Evolutionary conservation across 768 basidiomycete genomes (phyloP), one percentile per base, ranked within the genome.

Genomic region (Leccinum olivaceopallidum): DNA sequence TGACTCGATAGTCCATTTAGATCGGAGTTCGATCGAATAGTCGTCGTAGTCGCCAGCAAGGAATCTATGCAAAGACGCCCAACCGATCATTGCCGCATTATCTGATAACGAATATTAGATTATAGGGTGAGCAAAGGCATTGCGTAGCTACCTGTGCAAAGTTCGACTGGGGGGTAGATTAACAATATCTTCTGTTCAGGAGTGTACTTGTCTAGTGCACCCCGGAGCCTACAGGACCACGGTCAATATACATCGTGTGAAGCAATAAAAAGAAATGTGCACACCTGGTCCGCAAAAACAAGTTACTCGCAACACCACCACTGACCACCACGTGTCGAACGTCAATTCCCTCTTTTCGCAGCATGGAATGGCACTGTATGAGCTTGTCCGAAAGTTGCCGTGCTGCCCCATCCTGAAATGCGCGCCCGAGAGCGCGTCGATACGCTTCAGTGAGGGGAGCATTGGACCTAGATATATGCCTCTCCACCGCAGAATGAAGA

Each of bases 1-100:
- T 5, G 60, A 55, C 65, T 92, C 89, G 18, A 96, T 83, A 55
- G 81, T 84, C 95, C 95, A 98, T 70, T 87, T 89, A 16, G 90
- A 76, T 34, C 80, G 77, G 7, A 88, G 75, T 22, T 81, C 81
- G 14, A 90, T 78, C 24, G 80, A 77, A 63, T 88, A 92, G 8
- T 81, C 77, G 66, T 89, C 89, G 49, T 80, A 75, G 59, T 88
- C 85, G 4, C 77, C 77, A 1, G 76, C 77, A 26, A 89, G 78
- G 62, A 97, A 90, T 13, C 94, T 85, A 66, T 88, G 77, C 82
- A 95, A 89, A 0, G 92, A 88, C 4, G 95, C 90, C 91, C 90
- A 96, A 2, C 84, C 96, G 65, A 98, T 92, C 96, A 98, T 98
- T 9, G 85, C 95, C 1, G 96, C 96, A 72, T 98, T 98, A 68